phyloP scores from a whole-genome alignment of 495 filamentous ascomycete genomes.

The Glutinoglossum americanum region DNA sequence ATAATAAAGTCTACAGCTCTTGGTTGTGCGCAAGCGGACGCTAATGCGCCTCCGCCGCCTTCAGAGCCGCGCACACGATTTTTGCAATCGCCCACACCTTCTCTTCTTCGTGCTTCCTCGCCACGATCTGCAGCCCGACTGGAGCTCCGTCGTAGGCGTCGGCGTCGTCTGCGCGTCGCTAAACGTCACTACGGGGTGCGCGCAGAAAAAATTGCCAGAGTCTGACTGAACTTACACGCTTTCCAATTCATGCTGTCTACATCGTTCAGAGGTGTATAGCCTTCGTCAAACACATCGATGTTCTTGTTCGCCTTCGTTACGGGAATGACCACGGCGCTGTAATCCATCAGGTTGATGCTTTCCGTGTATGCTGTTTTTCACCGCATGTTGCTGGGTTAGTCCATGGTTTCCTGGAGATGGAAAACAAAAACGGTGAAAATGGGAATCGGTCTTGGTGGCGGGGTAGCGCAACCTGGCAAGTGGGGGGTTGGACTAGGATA shows the following conservation, averaged over 20 bases:
- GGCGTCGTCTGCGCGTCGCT: conserved; percentile 24
- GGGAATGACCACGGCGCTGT: conserved; percentile 33
- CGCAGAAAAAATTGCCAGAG: background rate
- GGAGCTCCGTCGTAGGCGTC: conserved; percentile 31
- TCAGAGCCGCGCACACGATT: background rate
- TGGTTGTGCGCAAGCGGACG: background rate
- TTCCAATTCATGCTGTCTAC: conserved; percentile 23
- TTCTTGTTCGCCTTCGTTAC: conserved; percentile 32
- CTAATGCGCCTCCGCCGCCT: background rate
- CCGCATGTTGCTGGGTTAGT: background rate
- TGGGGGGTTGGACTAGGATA: too few relatives aligned
- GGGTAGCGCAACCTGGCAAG: background rate
- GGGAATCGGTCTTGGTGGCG: background rate
- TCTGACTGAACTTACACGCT: conserved; percentile 27
- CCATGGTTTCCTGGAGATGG: too few relatives aligned
- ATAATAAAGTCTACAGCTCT: too few relatives aligned
- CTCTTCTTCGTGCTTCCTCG: conserved; percentile 30
- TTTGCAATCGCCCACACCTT: conserved; percentile 26
- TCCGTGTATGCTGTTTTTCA: conserved; percentile 20
- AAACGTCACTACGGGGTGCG: too few relatives aligned
- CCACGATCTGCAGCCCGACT: conserved; percentile 29
- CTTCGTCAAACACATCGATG: conserved; percentile 24
- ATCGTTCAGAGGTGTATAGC: conserved; percentile 20
- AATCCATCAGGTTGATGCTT: conserved; percentile 35
- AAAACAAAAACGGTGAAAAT: too few relatives aligned